These are phyloP conservation scores for Syncephalastrum monosporum DNA, from an alignment of 371 early-diverging fungal genomes.

Conservation along the genomic window DNA sequence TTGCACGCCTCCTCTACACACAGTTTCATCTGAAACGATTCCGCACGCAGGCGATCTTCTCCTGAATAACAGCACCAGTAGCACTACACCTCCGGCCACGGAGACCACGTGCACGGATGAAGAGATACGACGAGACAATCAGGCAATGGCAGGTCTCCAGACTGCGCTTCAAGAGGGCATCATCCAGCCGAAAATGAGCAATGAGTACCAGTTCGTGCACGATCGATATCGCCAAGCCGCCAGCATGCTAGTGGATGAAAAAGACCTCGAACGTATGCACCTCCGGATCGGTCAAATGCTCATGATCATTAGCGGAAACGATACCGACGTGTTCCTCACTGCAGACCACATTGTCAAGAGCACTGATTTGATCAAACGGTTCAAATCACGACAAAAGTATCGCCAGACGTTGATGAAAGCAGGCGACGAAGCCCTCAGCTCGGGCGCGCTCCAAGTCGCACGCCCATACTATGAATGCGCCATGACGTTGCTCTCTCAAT, in stretches of 20 bases:
- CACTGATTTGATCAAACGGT: conserved; percentile 21
- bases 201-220: conserved; percentile 40
- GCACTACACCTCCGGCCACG: neutral
- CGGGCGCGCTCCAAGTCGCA: conserved; percentile 37
- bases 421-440: conserved; percentile 31
- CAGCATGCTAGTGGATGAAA: conserved; percentile 27
- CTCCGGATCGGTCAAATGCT: conserved; percentile 39
- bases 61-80: neutral
- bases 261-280: conserved; percentile 35
- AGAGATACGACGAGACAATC: conserved; percentile 8
- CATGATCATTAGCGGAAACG: conserved; percentile 22
- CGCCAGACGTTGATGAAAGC: conserved; percentile 31
- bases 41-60: neutral
- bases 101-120: conserved; percentile 1
- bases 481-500: conserved; percentile 18
- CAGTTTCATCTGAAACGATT: neutral
- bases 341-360: conserved; percentile 47
- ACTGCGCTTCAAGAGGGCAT: conserved; percentile 38
- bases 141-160: conserved; percentile 40
- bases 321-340: conserved; percentile 25
- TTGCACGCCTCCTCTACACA: neutral
- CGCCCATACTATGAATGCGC: conserved; percentile 30
- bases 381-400: conserved; percentile 22
- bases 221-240: conserved; percentile 47
- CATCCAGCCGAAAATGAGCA: conserved; percentile 27